Evolutionary conservation across 805 yeast genomes (phyloP), one percentile per base, ranked within the genome.

Genomic region (Millerozyma miso): DNA sequence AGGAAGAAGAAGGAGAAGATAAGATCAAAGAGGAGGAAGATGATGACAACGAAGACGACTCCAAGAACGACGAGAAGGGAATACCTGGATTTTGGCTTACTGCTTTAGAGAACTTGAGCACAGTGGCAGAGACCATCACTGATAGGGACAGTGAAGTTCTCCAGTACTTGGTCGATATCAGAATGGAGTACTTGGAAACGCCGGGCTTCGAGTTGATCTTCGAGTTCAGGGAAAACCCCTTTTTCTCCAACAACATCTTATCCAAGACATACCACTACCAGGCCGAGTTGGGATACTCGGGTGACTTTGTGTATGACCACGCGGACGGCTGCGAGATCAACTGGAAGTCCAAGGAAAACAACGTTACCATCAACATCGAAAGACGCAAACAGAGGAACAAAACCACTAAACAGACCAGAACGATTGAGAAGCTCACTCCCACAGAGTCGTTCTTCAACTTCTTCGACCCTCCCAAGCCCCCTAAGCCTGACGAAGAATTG

Each of bases 41-140:
- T 1, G 75, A 65, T 8, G 76, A 63, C 3, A 77, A 67, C 14
- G 75, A 65, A n/a, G 76, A 65, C 26, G 60, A 51, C 5, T 63
- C 48, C 38, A 61, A 42, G 32, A 73, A 63, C 23, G 71, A 64
- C 16, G 66, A 72, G 39, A 73, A 73, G 48, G 99, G 99, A 50
- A 79, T 93, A 52, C 98, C 99, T 44, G 81, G 85, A 38, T 93
- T 93, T 74, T 93, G 99, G 99, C 76, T 91, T 56, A 93, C 98
- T 15, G 95, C 98, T 4, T 72, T 93, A 65, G 91, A 85, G 63
- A 93, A 90, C 68, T 73, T 93, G 54, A 79, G 81, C 20, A 81
- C 86, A 20, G 80, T 90, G 38, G 78, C 88, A 29, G 95, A 89
- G 48, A 81, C 88, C 50, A 86, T 93, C 54, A 80, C 93, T 35